Percentiles rank a stretch among this genome's conserved stretches.
Evolutionary conservation across 1,139 yeast species (phyloP).

Genomic region (Eremothecium sinecaudum): DNA sequence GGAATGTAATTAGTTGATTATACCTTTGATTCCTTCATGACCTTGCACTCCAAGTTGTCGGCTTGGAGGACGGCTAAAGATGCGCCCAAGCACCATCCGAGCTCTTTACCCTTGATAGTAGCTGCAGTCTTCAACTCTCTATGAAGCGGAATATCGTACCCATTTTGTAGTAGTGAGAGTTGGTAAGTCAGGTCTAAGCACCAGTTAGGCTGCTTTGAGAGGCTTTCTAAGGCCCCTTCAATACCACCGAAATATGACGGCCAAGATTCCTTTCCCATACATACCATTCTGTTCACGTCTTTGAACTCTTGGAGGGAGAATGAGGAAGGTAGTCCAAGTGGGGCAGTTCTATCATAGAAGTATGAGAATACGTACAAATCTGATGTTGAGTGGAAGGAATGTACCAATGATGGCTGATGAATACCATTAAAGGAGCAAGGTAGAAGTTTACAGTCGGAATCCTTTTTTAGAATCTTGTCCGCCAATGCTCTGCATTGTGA

Average conservation of each 20-base stretch:
- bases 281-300: constrained; percentile 74
- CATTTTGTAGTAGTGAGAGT: constrained; percentile 81
- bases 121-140: constrained; percentile 90
- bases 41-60: constrained; percentile 66
- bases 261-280: constrained; percentile 76
- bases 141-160: constrained; percentile 84
- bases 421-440: constrained; percentile 97
- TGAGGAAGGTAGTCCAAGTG: constrained; percentile 87
- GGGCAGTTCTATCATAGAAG: constrained; percentile 88
- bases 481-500: constrained; percentile 80
- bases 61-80: constrained; percentile 76
- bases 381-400: constrained; percentile 55
- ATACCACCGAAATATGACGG: constrained; percentile 46
- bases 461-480: constrained; percentile 75
- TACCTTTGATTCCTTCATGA: too few relatives aligned
- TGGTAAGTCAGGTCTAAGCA: constrained; percentile 87
- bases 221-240: constrained; percentile 55
- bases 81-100: constrained; percentile 99
- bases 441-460: constrained; percentile 54
- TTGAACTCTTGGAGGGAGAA: constrained; percentile 77
- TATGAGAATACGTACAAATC: constrained; percentile 87
- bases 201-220: constrained; percentile 81
- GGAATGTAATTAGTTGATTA: too few relatives aligned
- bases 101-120: constrained; percentile 76
- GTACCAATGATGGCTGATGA: constrained; percentile 84